Base-by-base conservation (phyloP, 345 rosid species). In the Citrus sp. region DNA sequence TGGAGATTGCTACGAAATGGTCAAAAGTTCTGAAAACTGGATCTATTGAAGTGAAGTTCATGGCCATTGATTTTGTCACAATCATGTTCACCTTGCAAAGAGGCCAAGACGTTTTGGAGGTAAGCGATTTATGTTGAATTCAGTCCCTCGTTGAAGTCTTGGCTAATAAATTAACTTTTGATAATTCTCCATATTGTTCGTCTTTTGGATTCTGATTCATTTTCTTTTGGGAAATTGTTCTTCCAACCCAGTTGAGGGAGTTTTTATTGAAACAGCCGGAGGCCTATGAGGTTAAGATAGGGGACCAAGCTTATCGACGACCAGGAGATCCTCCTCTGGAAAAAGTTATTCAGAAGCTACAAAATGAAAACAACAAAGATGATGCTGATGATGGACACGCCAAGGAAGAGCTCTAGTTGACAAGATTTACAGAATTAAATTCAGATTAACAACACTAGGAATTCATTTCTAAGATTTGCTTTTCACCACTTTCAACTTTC, bases 311-410 rank as follows among this genome's bases (percentile, higher is more conserved):
- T 74, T 96, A 86, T 72, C 82, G 97, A 51, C 87, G 97, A 83
- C 83, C 92, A 1, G 99, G 97, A 59, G 97, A 94, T 85, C 97
- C 94, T 69, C 94, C 99, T 1, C 74, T 91, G 7, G 97, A 92
- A n/a, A 83, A 83, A 79, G 87, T 92, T 3, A 9, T 88, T 12
- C 89, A 85, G 80, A 83, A 79, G 78, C 90, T 89, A 37, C 73
- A 27, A 70, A 79, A 78, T 6, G 77, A 88, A 70, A 69, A 80
- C 12, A 75, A 74, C 27, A 79, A 74, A 62, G 49, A 73, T n/a
- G 77, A 34, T 9, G 86, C 74, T 32, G 80, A 56, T 25, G 79
- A 56, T 35, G 73, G 27, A 72, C 42, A 10, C 25, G 66, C 75
- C 56, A 54, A 87, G 72, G 92, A 93, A 63, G 99, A 93, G 71